Percentiles rank a stretch among this genome's conserved stretches.
phyloP scores from a whole-genome alignment of 345 rosid genomes.

The Lepidium didymum region DNA sequence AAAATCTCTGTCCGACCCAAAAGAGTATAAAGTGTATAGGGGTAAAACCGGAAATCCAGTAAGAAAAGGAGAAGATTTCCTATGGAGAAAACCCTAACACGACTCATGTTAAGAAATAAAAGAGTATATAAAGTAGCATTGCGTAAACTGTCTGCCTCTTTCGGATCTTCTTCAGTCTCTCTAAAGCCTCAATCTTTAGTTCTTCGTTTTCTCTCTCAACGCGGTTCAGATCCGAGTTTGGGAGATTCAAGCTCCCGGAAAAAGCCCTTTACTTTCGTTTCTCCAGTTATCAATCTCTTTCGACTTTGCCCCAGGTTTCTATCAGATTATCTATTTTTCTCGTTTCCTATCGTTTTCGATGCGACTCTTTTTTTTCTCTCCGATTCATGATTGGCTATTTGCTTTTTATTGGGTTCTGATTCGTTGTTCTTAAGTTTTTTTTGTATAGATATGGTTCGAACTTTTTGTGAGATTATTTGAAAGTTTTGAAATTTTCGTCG shows the following conservation, averaged over 20 bases:
- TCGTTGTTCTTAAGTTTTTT: neutral
- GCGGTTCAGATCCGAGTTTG: conserved; percentile 42
- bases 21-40: neutral
- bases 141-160: conserved; percentile 12
- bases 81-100: conserved; percentile 28
- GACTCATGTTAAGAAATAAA: neutral
- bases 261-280: neutral
- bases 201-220: conserved; percentile 6
- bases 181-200: conserved; percentile 17
- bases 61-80: conserved; percentile 1
- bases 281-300: neutral
- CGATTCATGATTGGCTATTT: neutral
- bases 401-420: neutral
- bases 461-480: neutral
- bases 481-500: neutral
- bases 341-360: neutral
- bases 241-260: conserved; percentile 29
- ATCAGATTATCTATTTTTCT: neutral
- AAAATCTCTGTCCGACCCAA: conserved; percentile 6
- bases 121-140: conserved; percentile 14
- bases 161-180: conserved; percentile 17
- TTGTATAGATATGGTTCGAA: neutral
- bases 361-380: neutral
- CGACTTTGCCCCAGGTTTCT: conserved; percentile 19
- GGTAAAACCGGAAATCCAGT: conserved; percentile 10